A percentile compares a stretch with the other conserved stretches of the same genome.
phyloP scores from a whole-genome alignment of 2,329 filamentous ascomycete species.

The Scytalidium sp. region DNA sequence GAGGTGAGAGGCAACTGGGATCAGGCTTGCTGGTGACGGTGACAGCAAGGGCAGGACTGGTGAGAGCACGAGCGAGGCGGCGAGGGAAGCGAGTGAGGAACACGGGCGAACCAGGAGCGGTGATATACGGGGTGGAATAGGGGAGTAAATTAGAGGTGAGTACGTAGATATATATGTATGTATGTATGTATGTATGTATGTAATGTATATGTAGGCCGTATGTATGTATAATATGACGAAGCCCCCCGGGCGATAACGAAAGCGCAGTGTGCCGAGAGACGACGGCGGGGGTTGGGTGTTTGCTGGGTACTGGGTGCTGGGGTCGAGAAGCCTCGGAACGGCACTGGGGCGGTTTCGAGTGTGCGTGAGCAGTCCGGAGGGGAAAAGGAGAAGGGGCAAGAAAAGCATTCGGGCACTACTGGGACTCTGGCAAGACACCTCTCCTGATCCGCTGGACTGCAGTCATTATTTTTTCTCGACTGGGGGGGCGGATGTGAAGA shows the following conservation, averaged over 20 bases:
- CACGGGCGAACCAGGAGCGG: background rate
- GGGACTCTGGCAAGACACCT: too few relatives aligned
- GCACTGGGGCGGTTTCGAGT: background rate
- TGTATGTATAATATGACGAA: background rate
- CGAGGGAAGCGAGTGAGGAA: background rate
- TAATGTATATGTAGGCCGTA: too few relatives aligned
- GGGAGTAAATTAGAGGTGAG: background rate
- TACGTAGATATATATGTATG: too few relatives aligned
- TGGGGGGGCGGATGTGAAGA: too few relatives aligned
- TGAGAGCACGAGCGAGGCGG: background rate
- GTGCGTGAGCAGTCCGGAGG: too few relatives aligned
- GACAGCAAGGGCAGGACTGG: background rate
- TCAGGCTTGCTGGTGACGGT: background rate
- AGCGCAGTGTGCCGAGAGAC: slow-evolving; percentile 1
- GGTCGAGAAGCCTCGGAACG: background rate
- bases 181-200: background rate
- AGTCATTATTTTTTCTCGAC: too few relatives aligned
- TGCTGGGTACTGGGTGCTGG: background rate
- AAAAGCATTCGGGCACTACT: too few relatives aligned
- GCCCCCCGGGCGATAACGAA: background rate
- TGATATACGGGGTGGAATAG: background rate
- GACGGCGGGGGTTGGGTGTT: slow-evolving; percentile 1
- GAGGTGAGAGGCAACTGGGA: background rate
- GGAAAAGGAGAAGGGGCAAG: too few relatives aligned
- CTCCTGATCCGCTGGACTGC: too few relatives aligned